Conservation (phyloP, 305 asterid species). For the Rubia balearica region DNA sequence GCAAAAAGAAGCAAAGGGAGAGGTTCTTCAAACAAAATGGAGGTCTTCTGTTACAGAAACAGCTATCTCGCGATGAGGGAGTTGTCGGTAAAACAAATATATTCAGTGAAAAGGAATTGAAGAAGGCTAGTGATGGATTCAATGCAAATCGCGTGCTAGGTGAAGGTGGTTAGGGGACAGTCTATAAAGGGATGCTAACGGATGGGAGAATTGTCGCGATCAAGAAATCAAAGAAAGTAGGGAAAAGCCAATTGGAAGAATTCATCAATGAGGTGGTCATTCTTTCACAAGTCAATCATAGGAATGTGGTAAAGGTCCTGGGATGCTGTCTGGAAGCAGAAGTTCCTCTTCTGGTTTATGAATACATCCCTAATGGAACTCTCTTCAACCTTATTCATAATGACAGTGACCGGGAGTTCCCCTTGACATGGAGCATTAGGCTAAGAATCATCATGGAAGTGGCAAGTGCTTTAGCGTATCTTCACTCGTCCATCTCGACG, state of each 20-base stretch:
- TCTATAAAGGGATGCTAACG: background rate
- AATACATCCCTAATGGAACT: background rate
- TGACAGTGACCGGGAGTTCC: background rate
- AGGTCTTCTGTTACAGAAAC: background rate
- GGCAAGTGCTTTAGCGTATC: background rate
- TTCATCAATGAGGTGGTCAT: background rate
- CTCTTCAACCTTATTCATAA: background rate
- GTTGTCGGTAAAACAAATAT: background rate
- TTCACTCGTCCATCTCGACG: background rate
- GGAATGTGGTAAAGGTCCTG: background rate
- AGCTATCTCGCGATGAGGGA: background rate
- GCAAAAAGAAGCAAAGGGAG: background rate
- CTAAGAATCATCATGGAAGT: background rate
- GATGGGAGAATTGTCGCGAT: no score
- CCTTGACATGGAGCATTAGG: background rate
- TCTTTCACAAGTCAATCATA: constrained; percentile 3
- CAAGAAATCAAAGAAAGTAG: background rate
- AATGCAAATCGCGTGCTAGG: background rate
- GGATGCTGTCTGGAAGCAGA: background rate
- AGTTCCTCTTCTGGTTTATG: background rate
- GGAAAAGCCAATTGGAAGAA: background rate
- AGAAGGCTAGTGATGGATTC: background rate
- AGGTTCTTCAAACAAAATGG: constrained; percentile 2
- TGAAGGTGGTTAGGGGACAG: background rate
- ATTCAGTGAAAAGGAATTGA: background rate